Base-by-base conservation (phyloP, 2,329 filamentous ascomycete species). In the Colletotrichum cereale region DNA sequence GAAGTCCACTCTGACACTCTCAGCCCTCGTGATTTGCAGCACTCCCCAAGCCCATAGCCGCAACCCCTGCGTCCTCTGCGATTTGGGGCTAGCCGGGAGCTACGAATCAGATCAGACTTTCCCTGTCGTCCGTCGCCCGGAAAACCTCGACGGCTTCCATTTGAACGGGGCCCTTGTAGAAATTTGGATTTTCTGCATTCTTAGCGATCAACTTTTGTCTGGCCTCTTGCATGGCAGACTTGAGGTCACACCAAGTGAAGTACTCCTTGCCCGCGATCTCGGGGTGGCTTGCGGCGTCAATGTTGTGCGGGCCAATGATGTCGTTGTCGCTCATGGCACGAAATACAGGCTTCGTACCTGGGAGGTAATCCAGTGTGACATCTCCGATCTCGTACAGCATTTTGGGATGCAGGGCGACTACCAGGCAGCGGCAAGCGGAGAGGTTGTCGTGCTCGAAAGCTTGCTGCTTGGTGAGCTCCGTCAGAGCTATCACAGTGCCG, bases 71-170 rank as follows among this genome's bases (percentile, higher is more conserved):
- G 42, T 44, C 6, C 5, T n/a, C 42, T 44, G 3, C 42, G n/a
- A n/a, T n/a, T n/a, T n/a, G n/a, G n/a, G n/a, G n/a, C n/a, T 12
- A 2, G 12, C 12, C 12, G 11, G 11, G 11, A 16, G 47, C 24
- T 50, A 5, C 3, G 11, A 12, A 40, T 26, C 34, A 6, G 11
- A 3, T 4, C 4, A n/a, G 34, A 8, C 21, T 5, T 11, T 6
- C 2, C 16, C 18, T 24, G 8, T 63, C 38, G 34, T 52, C 60
- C 31, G 3, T 7, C 34, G 18, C 47, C 11, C 58, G 42, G 36
- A 67, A 57, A 24, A 50, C 66, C 14, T 50, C 58, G 5, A 67
- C 50, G 0, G 58, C 66, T 10, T 57, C 66, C 8, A 36, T n/a
- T 2, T 21, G n/a, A 14, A 40, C 7, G 7, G 8, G 38, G 2